Evolutionary conservation across 106 monocot genomes (phyloP), one percentile per base, ranked within the genome.

Genomic region (Allium fistulosum): DNA sequence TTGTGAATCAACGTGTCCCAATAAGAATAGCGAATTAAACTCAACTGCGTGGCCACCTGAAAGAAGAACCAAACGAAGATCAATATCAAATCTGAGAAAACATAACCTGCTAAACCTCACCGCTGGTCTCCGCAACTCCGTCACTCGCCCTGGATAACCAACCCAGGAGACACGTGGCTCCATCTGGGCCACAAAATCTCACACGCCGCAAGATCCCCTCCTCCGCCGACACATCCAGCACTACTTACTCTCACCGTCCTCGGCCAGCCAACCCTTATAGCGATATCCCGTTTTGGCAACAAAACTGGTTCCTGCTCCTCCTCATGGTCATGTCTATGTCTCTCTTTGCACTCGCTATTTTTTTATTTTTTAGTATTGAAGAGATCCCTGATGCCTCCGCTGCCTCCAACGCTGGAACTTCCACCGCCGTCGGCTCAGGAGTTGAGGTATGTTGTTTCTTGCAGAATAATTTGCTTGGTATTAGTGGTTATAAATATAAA

Each of bases 261-360:
- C 17, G 48, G n/a, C 48, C 48, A 17, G 22, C 51, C 12, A 52
- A 11, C 51, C 66, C 66, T 7, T 37, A 37, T 5, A 37, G 5
- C 37, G 66, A 66, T 66, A 11, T 66, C 48, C 83, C 81, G 26
- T 81, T 87, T 62, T 84, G 81, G 81, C 91, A 81, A 67, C 55
- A 72, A 72, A 73, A 68, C 59, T 84, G 82, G 80, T 80, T 82
- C 69, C 69, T 89, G 15, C 11, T 66, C 14, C 66, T 74, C 55
- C 84, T 83, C 56, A 51, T 83, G 67, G 8, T 81, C 59, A 88
- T 95, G 91, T 79, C 77, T 0, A 61, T 85, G 59, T 71, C 77
- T 58, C 82, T 77, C 69, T 78, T 85, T 56, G 88, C 75, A 49
- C 10, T 88, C 52, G 74, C 91, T 15, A 8, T 91, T 48, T 67